Conservation (phyloP, 2,329 filamentous ascomycete genomes). For the Taxawa tesnikishii region DNA sequence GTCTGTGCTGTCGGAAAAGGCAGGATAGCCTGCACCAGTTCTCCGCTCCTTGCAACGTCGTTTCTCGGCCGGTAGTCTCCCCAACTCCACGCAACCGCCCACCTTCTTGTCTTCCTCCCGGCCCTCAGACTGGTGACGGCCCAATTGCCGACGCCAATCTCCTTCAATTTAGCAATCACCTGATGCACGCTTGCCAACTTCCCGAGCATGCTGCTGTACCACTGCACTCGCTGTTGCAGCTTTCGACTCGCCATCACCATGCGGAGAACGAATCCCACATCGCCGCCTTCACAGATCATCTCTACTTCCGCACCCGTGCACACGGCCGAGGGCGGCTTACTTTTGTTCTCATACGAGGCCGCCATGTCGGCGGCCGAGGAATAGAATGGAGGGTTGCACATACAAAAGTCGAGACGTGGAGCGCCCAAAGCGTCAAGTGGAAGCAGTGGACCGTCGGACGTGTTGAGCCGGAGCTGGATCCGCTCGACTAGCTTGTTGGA, state of each 20-base stretch:
- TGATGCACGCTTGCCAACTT: slow-evolving; percentile 57
- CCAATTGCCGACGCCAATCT: slow-evolving; percentile 57
- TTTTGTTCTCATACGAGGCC: slow-evolving; percentile 52
- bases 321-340: slow-evolving; percentile 54
- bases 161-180: slow-evolving; percentile 46
- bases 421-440: slow-evolving; percentile 45
- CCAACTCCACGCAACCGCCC: slow-evolving; percentile 87
- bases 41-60: slow-evolving; percentile 20
- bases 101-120: slow-evolving; percentile 65
- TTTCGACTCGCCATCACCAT: slow-evolving; percentile 59
- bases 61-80: slow-evolving; percentile 49
- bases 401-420: slow-evolving; percentile 62
- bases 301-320: slow-evolving; percentile 69
- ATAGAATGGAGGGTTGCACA: slow-evolving; percentile 96
- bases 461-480: slow-evolving; percentile 51
- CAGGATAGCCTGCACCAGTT: slow-evolving; percentile 15
- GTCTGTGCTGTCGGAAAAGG: slow-evolving; percentile 36
- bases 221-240: slow-evolving; percentile 52
- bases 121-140: slow-evolving; percentile 72
- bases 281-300: slow-evolving; percentile 68
- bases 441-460: slow-evolving; percentile 44
- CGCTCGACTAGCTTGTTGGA: slow-evolving; percentile 52
- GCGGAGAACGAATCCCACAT: slow-evolving; percentile 58
- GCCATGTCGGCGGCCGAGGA: slow-evolving; percentile 57
- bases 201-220: slow-evolving; percentile 89